Evolutionary conservation across 805 yeast species (phyloP).

Genomic region (Yamadazyma philogaea): DNA sequence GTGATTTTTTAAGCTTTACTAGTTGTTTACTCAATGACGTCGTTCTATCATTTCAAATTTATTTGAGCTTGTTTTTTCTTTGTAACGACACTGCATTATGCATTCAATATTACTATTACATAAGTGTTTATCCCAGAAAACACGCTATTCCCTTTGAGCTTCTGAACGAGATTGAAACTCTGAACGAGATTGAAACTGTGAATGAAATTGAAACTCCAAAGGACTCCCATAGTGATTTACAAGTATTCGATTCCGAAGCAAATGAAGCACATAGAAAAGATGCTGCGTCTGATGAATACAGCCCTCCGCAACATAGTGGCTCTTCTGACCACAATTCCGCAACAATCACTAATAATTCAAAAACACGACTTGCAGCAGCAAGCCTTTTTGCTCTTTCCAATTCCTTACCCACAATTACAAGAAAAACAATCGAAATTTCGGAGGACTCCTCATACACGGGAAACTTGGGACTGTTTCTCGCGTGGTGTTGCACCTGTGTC

Average conservation of each 20-base stretch:
- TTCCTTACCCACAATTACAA: constrained; percentile 14
- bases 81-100: constrained; percentile 39
- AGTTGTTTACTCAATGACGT: constrained; percentile 39
- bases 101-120: constrained; percentile 42
- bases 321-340: neutral
- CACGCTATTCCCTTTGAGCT: constrained; percentile 13
- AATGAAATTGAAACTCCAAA: constrained; percentile 30
- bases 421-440: neutral
- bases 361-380: constrained; percentile 10
- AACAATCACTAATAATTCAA: neutral
- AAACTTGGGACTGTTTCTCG: constrained; percentile 34
- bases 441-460: neutral
- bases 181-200: constrained; percentile 55
- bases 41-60: constrained; percentile 37
- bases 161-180: neutral
- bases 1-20: constrained; percentile 55
- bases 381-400: constrained; percentile 8
- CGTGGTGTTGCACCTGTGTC: constrained; percentile 77
- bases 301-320: neutral
- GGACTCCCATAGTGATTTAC: no score
- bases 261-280: neutral
- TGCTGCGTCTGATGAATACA: neutral
- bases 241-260: neutral
- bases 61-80: constrained; percentile 38
- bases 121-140: constrained; percentile 29